These are phyloP conservation scores for Clarireedia paspali DNA, from an alignment of 2,329 filamentous ascomycete species.

Conservation along the genomic window DNA sequence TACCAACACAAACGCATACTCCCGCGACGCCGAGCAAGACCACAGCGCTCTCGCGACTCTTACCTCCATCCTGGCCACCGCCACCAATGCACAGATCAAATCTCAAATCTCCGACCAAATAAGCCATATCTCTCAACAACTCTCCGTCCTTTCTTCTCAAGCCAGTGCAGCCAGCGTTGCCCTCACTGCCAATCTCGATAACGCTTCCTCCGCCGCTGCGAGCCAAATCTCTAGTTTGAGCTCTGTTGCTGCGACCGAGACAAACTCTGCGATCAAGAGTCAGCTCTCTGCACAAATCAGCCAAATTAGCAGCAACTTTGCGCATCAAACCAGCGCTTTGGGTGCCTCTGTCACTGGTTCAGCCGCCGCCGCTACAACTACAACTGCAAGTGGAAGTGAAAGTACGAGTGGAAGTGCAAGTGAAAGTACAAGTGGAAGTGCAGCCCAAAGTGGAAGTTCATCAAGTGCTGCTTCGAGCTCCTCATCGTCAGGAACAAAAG, in stretches of 20 bases:
- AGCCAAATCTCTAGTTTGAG: slow-evolving; percentile 1
- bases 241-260: neutral
- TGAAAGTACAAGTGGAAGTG: too few relatives aligned
- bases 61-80: neutral
- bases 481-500: too few relatives aligned
- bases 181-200: neutral
- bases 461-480: too few relatives aligned
- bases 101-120: slow-evolving; percentile 4
- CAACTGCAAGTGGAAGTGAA: neutral
- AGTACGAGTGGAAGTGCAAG: neutral
- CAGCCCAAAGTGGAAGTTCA: too few relatives aligned
- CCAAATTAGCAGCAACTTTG: neutral
- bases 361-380: neutral
- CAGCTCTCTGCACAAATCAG: slow-evolving; percentile 6
- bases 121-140: neutral
- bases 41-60: neutral
- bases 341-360: neutral
- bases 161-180: neutral
- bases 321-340: slow-evolving; percentile 15
- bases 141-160: neutral
- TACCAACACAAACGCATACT: neutral
- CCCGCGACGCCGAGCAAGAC: neutral
- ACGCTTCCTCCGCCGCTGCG: neutral
- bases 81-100: neutral
- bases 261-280: neutral